These are phyloP conservation scores for Trapa incisa DNA, from an alignment of 345 rosid genomes.

Conservation along the genomic window DNA sequence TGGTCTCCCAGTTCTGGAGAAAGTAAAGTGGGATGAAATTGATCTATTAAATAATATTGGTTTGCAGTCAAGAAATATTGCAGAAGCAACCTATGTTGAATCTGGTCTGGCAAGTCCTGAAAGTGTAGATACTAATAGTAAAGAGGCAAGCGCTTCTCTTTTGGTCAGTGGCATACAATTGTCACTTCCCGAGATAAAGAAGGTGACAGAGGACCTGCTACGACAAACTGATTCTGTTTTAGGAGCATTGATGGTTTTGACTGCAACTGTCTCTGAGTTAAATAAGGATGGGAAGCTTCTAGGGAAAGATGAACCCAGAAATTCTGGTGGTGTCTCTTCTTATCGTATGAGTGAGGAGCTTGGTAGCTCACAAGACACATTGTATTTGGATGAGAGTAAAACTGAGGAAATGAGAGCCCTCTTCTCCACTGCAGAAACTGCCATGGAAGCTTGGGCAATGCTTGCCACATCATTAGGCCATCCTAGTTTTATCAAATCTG, in stretches of 20 bases:
- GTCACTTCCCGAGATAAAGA: constrained; percentile 68
- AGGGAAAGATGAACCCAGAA: constrained; percentile 18
- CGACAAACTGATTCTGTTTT: constrained; percentile 77
- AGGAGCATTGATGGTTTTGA: constrained; percentile 82
- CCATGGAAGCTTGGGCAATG: constrained; percentile 99
- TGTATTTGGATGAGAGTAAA: constrained; percentile 43
- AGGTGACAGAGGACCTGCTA: constrained; percentile 63
- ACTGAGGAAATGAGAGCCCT: constrained; percentile 84
- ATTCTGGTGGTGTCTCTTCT: constrained; percentile 8
- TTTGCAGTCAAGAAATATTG: constrained; percentile 52
- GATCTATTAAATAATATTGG: constrained; percentile 63
- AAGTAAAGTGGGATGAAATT: constrained; percentile 63
- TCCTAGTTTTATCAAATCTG: constrained; percentile 90
- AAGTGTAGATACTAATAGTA: constrained; percentile 26
- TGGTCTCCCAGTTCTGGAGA: constrained; percentile 50
- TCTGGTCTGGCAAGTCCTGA: constrained; percentile 77
- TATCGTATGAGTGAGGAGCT: constrained; percentile 25
- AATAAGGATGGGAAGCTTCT: constrained; percentile 29
- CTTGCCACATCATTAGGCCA: constrained; percentile 90
- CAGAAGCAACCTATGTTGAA: constrained; percentile 65
- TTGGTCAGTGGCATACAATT: constrained; percentile 28
- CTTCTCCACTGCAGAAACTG: constrained; percentile 81
- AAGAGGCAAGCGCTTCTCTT: constrained; percentile 23
- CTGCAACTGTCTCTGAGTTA: constrained; percentile 59
- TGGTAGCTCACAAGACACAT: constrained; percentile 23